Evolutionary conservation across 768 basidiomycete species (phyloP).

Genomic region (Suillus clintonianus): DNA sequence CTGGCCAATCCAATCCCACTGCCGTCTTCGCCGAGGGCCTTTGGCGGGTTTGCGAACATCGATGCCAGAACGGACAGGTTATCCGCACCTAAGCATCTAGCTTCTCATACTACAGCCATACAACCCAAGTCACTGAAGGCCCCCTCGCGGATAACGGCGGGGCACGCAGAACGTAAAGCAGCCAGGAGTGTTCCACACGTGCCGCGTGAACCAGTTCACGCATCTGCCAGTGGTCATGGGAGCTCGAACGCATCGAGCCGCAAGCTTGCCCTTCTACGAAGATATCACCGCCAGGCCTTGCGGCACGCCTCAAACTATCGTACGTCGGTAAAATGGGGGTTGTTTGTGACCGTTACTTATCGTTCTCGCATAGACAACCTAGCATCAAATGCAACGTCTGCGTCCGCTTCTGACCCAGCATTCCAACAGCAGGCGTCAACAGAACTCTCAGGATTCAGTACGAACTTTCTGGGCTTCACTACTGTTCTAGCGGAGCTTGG

Average conservation of each 20-base stretch:
- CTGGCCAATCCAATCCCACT: slow-evolving; percentile 19
- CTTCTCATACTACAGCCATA: background rate
- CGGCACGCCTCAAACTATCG: background rate
- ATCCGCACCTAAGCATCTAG: background rate
- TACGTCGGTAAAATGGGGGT: background rate
- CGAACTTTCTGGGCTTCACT: slow-evolving; percentile 33
- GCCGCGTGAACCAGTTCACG: background rate
- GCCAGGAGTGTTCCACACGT: background rate
- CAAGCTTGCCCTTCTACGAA: background rate
- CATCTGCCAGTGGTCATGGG: background rate
- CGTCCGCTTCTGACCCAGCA: slow-evolving; percentile 27
- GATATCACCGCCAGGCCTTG: background rate
- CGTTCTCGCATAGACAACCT: slow-evolving; percentile 28
- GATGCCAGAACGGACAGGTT: background rate
- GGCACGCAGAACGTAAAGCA: background rate
- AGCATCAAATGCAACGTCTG: slow-evolving; percentile 33
- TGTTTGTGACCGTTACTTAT: background rate
- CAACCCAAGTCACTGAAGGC: background rate
- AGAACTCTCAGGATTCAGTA: slow-evolving; percentile 37
- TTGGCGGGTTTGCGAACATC: background rate
- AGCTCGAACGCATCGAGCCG: background rate
- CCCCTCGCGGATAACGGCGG: background rate
- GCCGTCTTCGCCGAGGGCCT: background rate
- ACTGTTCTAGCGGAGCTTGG: slow-evolving; percentile 28
- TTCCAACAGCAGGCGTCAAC: slow-evolving; percentile 41